Evolutionary conservation across 1,284 basidiomycete species (phyloP), one percentile per base, ranked within the genome.

Genomic region (Polyporus tsugae): DNA sequence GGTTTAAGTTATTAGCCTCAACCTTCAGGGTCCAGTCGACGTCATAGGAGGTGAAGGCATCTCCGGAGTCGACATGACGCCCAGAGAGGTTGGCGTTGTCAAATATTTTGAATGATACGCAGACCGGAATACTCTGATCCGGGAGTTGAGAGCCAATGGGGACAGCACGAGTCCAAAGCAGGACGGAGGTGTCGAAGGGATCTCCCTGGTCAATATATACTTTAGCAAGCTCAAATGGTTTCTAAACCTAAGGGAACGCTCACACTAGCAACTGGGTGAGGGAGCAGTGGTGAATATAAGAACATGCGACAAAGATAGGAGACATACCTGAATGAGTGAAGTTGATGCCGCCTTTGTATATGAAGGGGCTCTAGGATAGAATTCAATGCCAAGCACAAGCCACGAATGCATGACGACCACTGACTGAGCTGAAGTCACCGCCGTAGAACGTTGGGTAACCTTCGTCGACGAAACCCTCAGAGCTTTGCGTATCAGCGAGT

Each of bases 11-110:
- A 1, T 80, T 84, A 0, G 87, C 87, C 72, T 91, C 89, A 25
- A 91, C 86, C 77, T 91, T 91, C 74, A 89, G 81, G 2, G 88
- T 89, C 73, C 83, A 91, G 76, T 89, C 89, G 52, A 91, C 88
- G 71, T 91, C 89, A 70, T 86, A 87, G 64, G 84, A 86, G 4
- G 88, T 89, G 78, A 87, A 88, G 0, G 85, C 88, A 64, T 86
- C 79, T 25, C 85, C 87, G 33, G 82, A 80, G 68, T 86, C 82
- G 58, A 85, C 75, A 0, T 83, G 77, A 36, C 73, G 75, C 7
- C 85, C 85, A 22, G 79, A 74, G 10, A 86, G 73, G 35, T 78
- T 75, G 2, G 79, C 58, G 46, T 80, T 81, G 39, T 79, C 75
- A 62, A 79, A 83, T 42, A 89, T 76, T 74, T 85, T 83, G 80